phyloP scores from a whole-genome alignment of 2,329 filamentous ascomycete species.

The Biscogniauxia mediterranea region DNA sequence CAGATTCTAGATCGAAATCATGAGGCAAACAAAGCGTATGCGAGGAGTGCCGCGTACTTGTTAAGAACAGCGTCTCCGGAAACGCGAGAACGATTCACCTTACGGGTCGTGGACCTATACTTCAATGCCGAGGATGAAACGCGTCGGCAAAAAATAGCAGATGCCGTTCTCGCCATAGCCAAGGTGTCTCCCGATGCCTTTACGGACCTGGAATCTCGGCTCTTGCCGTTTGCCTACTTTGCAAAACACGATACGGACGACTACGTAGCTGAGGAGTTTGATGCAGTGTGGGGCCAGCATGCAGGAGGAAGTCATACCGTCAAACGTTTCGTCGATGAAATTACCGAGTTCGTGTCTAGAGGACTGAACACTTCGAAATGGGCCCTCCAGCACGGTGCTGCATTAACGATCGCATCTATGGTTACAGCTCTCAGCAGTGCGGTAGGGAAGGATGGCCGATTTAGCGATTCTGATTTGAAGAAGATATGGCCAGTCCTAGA shows the following conservation, averaged over 20 bases:
- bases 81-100: constrained; percentile 50
- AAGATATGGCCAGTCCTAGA: constrained; percentile 81
- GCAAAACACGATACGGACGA: constrained; percentile 82
- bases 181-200: constrained; percentile 90
- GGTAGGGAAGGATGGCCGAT: constrained; percentile 54
- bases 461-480: constrained; percentile 59
- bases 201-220: constrained; percentile 67
- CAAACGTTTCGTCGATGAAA: constrained; percentile 80
- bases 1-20: constrained; percentile 89
- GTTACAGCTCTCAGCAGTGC: constrained; percentile 63
- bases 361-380: constrained; percentile 80
- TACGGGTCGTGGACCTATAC: constrained; percentile 66
- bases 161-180: constrained; percentile 78
- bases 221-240: constrained; percentile 86
- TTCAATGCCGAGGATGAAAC: constrained; percentile 77
- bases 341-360: constrained; percentile 63
- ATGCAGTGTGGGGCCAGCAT: constrained; percentile 85
- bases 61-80: constrained; percentile 57
- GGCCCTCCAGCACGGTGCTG: constrained; percentile 86
- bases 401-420: constrained; percentile 74
- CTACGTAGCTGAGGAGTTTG: constrained; percentile 75
- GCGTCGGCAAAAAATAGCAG: constrained; percentile 72
- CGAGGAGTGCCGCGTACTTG: constrained; percentile 81
- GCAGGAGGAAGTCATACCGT: constrained; percentile 83
- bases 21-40: constrained; percentile 87